Evolutionary conservation across 192 early-diverging fungal species (phyloP).

Genomic region (Funneliformis geosporum): DNA sequence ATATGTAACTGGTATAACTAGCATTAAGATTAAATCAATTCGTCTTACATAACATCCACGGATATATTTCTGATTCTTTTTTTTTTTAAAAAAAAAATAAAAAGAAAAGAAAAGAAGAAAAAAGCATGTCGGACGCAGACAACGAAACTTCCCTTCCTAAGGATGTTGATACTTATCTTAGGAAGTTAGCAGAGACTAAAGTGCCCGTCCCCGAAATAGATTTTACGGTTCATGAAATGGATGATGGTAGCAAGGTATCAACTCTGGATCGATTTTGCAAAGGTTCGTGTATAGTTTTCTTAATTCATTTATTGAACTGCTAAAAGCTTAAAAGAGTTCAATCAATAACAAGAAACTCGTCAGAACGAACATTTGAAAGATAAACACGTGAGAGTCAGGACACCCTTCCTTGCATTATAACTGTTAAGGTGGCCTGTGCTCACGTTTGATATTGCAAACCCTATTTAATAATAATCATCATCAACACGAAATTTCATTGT

Average conservation of each 20-base stretch:
- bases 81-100: not conserved
- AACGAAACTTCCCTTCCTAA: constrained; percentile 20
- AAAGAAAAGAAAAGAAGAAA: not conserved
- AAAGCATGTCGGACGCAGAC: not conserved
- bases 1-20: no score
- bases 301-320: not conserved
- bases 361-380: not conserved
- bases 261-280: constrained; percentile 76
- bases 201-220: constrained; percentile 63
- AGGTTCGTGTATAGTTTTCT: constrained; percentile 52
- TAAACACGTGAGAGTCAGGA: not conserved
- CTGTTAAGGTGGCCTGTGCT: not conserved
- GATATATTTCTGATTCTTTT: not conserved
- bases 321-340: not conserved
- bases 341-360: not conserved
- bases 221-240: constrained; percentile 75
- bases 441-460: not conserved
- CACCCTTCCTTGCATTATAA: not conserved
- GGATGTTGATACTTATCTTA: constrained; percentile 40
- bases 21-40: no score
- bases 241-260: constrained; percentile 70
- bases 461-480: not conserved
- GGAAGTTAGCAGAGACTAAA: constrained; percentile 47
- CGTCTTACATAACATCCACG: no score
- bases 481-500: not conserved